Base-by-base conservation (phyloP, 768 basidiomycete genomes). In the Kwoniella bestiolae region DNA sequence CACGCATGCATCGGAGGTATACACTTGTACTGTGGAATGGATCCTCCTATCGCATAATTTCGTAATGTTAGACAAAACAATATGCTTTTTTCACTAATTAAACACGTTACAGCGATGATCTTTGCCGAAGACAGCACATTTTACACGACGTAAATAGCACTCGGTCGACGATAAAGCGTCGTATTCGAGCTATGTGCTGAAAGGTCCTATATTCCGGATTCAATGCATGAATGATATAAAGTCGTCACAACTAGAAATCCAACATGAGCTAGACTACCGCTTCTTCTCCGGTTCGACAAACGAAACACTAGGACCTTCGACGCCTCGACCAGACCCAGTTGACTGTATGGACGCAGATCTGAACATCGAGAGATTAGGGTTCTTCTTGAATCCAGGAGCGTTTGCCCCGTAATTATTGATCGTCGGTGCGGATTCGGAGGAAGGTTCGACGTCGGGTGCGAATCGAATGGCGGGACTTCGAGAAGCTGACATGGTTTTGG, bases 361-460 rank as follows among this genome's bases (percentile, higher is more conserved):
- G 50, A 58, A 77, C 75, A 77, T 72, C 16, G 72, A 38, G 44
- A 77, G 53, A 11, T 59, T 59, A n/a, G 75, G 73, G 56, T 74
- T 74, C 25, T 47, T 59, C 47, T 65, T 77, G 56, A 77, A 77
- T 3, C 73, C 73, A 45, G 75, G 75, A 28, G 51, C 57, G 8
- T 44, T 56, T 16, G 61, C 66, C 4, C 75, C 75, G 49, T 77
- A 77, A 59, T 72, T 72, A 32, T 56, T 62, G n/a, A 62, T 23
- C 2, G 71, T 66, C 4, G 77, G 79, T 2, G 74, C 78, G 8
- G 77, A 78, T n/a, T 79, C 78, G 2, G 68, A 70, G 2, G 73
- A 74, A 38, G 60, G 46, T 4, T 67, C 64, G n/a, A 50, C 53
- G 38, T 73, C 74, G 29, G 65, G 60, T 5, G 77, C 79, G 47